Base-by-base conservation (phyloP, 1,284 basidiomycete genomes). In the Neotropicomus parvogracilis region DNA sequence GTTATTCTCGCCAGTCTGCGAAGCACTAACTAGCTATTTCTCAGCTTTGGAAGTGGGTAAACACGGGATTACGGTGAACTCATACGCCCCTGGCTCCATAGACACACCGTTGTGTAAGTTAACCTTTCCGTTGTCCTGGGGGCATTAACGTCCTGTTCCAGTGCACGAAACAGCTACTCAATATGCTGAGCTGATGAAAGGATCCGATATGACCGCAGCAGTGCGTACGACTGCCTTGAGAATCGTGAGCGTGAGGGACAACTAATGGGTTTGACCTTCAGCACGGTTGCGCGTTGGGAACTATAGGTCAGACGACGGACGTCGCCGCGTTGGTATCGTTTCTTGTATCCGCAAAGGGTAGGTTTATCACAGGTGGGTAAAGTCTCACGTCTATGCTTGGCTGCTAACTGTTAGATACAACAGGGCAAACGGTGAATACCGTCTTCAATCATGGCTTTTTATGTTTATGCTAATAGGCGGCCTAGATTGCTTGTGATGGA, bases 201-300 rank as follows among this genome's bases (percentile, higher is more conserved):
- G 47, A 27, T 39, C 47, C 6, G 36, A 39, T n/a, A 21, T 47
- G 12, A 48, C 38, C 14, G 24, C 16, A 33, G 17, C 19, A 10
- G 47, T 47, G 19, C 47, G 35, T 16, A 16, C n/a, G 3, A 14
- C 9, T 31, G 34, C 13, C 19, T 26, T 7, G 3, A 33, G 20
- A n/a, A 3, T 12, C n/a, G 9, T 39, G 28, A 14, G 7, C 17
- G 26, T 14, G 36, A 17, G 24, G 8, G 24, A 24, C n/a, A 8
- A 6, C 20, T 11, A 14, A 21, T 13, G 19, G 10, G 13, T 28
- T n/a, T 13, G 17, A 13, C 13, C 24, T 21, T 37, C 5, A 48
- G 47, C n/a, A 48, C 26, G 24, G 35, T 33, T 48, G 47, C 19
- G 47, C 47, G 5, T 48, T 47, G 31, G 44, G 47, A 33, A 39